Evolutionary conservation across 805 yeast genomes (phyloP).

Genomic region (Jamesozyma rosinii): DNA sequence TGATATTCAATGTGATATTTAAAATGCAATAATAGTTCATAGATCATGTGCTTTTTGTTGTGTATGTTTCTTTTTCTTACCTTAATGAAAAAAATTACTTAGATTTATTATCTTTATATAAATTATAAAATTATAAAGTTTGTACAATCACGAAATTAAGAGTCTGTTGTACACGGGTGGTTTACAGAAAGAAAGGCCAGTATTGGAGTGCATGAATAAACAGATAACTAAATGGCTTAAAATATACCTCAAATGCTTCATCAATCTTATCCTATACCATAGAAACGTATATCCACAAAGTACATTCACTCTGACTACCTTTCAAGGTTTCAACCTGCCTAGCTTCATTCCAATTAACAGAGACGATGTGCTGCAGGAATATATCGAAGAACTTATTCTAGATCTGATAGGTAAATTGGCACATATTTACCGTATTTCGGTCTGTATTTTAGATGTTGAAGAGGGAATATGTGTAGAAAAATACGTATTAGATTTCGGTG

Average conservation of each 20-base stretch:
- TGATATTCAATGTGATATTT: not conserved
- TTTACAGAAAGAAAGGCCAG: too few species aligned
- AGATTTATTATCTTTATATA: too few species aligned
- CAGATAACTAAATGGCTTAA: conserved; percentile 23
- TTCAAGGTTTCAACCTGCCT: conserved; percentile 35
- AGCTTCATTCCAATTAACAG: conserved; percentile 35
- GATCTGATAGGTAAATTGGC: conserved; percentile 21
- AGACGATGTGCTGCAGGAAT: conserved; percentile 37
- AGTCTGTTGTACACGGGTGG: too few species aligned
- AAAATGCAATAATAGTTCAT: too few species aligned
- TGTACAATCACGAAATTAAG: too few species aligned
- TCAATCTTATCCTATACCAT: conserved; percentile 31
- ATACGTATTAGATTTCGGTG: conserved; percentile 27
- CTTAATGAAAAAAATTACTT: too few species aligned
- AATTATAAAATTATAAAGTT: not conserved
- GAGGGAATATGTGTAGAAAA: conserved; percentile 21
- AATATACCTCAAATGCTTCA: conserved; percentile 31
- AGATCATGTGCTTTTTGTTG: too few species aligned
- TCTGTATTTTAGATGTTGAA: conserved; percentile 18
- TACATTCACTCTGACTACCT: conserved; percentile 31
- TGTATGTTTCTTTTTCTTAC: too few species aligned
- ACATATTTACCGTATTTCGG: conserved; percentile 17
- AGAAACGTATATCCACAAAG: conserved; percentile 32
- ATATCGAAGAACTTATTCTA: conserved; percentile 29
- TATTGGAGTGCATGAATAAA: too few species aligned